Evolutionary conservation across 2,329 filamentous ascomycete species (phyloP), one percentile per base, ranked within the genome.

Genomic region (Paramyrothecium sp.): DNA sequence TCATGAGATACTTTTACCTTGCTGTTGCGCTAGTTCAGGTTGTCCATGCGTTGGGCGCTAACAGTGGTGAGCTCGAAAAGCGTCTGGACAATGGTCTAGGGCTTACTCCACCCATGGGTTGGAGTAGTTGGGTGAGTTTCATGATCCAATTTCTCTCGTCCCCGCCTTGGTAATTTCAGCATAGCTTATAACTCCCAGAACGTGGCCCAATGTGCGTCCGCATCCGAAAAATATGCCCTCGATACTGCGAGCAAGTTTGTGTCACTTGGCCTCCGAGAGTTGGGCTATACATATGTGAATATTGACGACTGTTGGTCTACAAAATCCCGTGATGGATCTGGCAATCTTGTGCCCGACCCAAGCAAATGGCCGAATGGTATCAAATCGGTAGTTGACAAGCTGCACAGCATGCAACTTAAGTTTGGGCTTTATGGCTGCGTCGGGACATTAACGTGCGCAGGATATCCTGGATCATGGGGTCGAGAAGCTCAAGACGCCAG

Each of bases 221-320:
- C 59, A 8, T 59, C 57, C 8, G 59, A 58, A 49, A 56, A 48
- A 21, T 61, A 61, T 30, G 59, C 59, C 3, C 34, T 61, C 7
- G 55, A 59, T 17, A 59, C 59, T 12, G 59, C 59, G 19, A 59
- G 57, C 50, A 59, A 57, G 41, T 59, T 61, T n/a, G 34, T 57
- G 16, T 54, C 53, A 13, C 73, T 79, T 11, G 81, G 78, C 13
- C 73, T 82, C 16, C 75, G 78, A 67, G 79, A 82, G 46, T 72
- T 77, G 4, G 83, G 82, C 1, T 85, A 85, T 62, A 69, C 77
- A 22, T 84, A 86, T 58, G 77, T 86, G 55, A 82, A 83, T 57
- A 78, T 84, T 58, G 84, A 88, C 69, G 85, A 88, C 65, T 87
- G 84, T 71, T 89, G 80, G 81, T 76, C n/a, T 60, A 77, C 57